Conservation (phyloP, 768 basidiomycete genomes). For the Podaxis rugospora region DNA sequence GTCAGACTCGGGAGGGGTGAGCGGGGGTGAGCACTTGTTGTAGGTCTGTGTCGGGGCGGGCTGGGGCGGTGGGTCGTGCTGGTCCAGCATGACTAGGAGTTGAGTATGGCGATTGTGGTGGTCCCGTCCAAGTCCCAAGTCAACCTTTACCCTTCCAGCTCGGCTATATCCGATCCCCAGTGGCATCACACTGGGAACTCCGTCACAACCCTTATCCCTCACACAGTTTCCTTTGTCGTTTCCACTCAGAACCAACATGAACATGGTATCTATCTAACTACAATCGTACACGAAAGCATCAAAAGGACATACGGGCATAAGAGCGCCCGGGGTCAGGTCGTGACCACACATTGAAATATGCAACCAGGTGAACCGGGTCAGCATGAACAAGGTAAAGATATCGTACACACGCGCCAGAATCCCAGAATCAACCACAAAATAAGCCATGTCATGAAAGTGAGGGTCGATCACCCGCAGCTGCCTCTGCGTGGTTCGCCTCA, state of each 20-base stretch:
- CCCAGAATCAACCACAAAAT: background rate
- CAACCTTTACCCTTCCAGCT: conserved; percentile 15
- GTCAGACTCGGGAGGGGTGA: conserved; percentile 12
- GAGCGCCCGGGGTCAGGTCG: background rate
- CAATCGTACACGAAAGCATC: conserved; percentile 2
- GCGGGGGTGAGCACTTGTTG: conserved; percentile 12
- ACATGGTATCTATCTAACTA: conserved; percentile 2
- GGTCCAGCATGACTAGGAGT: background rate
- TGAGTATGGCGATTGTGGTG: background rate
- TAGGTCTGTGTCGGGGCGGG: background rate
- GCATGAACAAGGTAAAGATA: conserved; percentile 3
- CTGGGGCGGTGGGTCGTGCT: background rate
- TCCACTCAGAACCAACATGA: background rate
- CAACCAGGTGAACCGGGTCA: background rate
- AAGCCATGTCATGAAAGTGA: background rate
- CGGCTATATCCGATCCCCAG: conserved; percentile 32
- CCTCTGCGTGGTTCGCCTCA: conserved; percentile 12
- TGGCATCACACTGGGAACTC: conserved; percentile 7
- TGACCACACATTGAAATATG: conserved; percentile 1
- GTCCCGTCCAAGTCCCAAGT: conserved; percentile 7
- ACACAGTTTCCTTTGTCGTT: background rate
- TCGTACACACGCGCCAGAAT: conserved; percentile 8
- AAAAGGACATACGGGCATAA: background rate
- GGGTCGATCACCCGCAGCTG: background rate
- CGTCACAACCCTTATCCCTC: background rate